Evolutionary conservation across 768 basidiomycete genomes (phyloP).

Genomic region (Tubosaeta brunneosetosa): DNA sequence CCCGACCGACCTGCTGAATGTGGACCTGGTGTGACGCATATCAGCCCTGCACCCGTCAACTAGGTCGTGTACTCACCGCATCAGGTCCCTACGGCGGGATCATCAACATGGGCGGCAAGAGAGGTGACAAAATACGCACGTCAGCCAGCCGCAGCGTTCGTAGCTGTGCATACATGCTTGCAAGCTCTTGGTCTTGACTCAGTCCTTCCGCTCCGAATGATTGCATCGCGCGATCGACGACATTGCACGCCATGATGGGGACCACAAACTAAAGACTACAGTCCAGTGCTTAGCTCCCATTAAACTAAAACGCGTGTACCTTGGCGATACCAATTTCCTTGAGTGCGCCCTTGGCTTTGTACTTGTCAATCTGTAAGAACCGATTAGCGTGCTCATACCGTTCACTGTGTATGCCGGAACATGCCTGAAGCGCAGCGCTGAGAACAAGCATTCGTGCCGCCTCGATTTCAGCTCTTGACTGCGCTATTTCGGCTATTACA

Average conservation of each 20-base stretch:
- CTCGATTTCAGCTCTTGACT: slow-evolving; percentile 92
- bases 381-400: slow-evolving; percentile 1
- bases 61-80: slow-evolving; percentile 44
- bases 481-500: slow-evolving; percentile 86
- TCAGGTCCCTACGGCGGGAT: slow-evolving; percentile 59
- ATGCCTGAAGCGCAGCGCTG: slow-evolving; percentile 82
- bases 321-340: slow-evolving; percentile 99
- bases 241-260: slow-evolving; percentile 80
- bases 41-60: neutral
- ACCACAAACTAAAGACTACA: slow-evolving; percentile 73
- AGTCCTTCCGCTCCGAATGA: slow-evolving; percentile 95
- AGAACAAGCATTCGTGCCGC: slow-evolving; percentile 81
- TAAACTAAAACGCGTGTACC: slow-evolving; percentile 37
- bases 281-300: neutral
- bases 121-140: slow-evolving; percentile 39
- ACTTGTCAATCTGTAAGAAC: slow-evolving; percentile 75
- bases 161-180: slow-evolving; percentile 69
- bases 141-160: slow-evolving; percentile 87
- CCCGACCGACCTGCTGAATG: slow-evolving; percentile 90
- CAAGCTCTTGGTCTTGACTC: slow-evolving; percentile 83
- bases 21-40: slow-evolving; percentile 58
- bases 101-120: slow-evolving; percentile 3
- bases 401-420: slow-evolving; percentile 1
- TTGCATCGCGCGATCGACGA: slow-evolving; percentile 96
- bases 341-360: slow-evolving; percentile 88